Evolutionary conservation across 2,329 filamentous ascomycete species (phyloP).

Genomic region (Cyphellophora attinorum): DNA sequence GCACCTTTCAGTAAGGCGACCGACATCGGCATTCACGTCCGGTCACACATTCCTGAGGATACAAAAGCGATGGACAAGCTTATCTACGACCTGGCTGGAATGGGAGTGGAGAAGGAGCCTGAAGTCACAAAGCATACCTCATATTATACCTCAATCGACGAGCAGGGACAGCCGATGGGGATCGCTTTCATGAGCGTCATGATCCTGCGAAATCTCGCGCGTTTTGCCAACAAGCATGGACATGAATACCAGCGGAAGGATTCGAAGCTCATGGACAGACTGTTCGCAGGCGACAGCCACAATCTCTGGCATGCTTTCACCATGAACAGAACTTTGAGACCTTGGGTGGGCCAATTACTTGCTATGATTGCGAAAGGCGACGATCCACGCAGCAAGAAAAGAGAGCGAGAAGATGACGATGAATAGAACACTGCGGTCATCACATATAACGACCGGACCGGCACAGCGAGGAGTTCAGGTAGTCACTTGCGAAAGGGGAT

Average conservation of each 20-base stretch:
- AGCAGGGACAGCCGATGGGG: slow-evolving; percentile 32
- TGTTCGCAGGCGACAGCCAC: slow-evolving; percentile 13
- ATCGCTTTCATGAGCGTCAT: slow-evolving; percentile 38
- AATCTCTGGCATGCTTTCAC: slow-evolving; percentile 13
- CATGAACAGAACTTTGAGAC: slow-evolving; percentile 28
- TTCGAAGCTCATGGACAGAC: slow-evolving; percentile 8
- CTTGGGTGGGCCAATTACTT: slow-evolving; percentile 32
- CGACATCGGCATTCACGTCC: slow-evolving; percentile 12
- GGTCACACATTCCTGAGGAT: slow-evolving; percentile 15
- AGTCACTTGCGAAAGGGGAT: no score
- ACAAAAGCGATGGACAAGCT: slow-evolving; percentile 12
- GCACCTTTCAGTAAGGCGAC: slow-evolving; percentile 8
- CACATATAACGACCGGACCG: no score
- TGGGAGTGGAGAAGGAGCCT: slow-evolving; percentile 9
- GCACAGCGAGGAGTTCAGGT: no score
- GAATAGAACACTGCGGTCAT: slow-evolving; percentile 2
- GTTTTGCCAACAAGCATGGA: slow-evolving; percentile 24
- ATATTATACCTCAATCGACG: slow-evolving; percentile 27
- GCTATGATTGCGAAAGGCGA: slow-evolving; percentile 30
- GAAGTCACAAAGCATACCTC: slow-evolving; percentile 23
- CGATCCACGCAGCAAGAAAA: slow-evolving; percentile 10
- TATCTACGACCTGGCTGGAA: slow-evolving; percentile 12
- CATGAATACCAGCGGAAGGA: slow-evolving; percentile 13
- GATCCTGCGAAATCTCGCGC: slow-evolving; percentile 36
- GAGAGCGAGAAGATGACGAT: slow-evolving; percentile 11